Conservation (phyloP, 1,139 yeast species). For the Zygoascus hellenicus region DNA sequence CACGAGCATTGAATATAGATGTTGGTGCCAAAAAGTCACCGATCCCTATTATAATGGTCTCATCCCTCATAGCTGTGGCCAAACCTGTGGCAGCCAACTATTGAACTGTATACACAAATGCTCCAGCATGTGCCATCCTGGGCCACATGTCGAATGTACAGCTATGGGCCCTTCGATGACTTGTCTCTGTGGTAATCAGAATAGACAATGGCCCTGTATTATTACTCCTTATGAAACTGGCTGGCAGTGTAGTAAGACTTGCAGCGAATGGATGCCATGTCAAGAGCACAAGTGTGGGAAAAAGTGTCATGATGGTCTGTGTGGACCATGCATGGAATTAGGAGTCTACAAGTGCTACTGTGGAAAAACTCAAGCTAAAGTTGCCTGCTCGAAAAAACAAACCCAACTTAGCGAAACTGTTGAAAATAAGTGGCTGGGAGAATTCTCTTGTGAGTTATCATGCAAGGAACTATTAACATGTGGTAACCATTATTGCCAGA, state of each 20-base stretch:
- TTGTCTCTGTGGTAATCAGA: conserved; percentile 70
- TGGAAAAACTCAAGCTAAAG: conserved; percentile 43
- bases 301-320: conserved; percentile 67
- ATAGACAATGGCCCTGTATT: conserved; percentile 64
- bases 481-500: conserved; percentile 54
- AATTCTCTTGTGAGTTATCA: conserved; percentile 49
- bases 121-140: conserved; percentile 77
- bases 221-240: conserved; percentile 64
- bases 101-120: conserved; percentile 59
- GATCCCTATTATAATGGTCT: conserved; percentile 59
- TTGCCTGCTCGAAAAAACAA: conserved; percentile 23
- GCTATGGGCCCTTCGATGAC: conserved; percentile 64
- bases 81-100: conserved; percentile 57
- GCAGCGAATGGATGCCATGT: conserved; percentile 60
- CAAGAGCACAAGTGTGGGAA: conserved; percentile 61
- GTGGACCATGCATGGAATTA: conserved; percentile 60
- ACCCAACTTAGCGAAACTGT: conserved; percentile 19
- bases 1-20: conserved; percentile 60
- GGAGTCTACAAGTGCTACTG: conserved; percentile 62
- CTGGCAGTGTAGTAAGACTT: conserved; percentile 61
- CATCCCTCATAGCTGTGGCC: conserved; percentile 87
- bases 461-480: conserved; percentile 57
- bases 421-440: conserved; percentile 52
- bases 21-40: conserved; percentile 84
- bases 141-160: conserved; percentile 78